Percentiles rank a stretch among this genome's conserved stretches.
phyloP scores from a whole-genome alignment of 2,329 filamentous ascomycete genomes.

The Cercospora janseana region DNA sequence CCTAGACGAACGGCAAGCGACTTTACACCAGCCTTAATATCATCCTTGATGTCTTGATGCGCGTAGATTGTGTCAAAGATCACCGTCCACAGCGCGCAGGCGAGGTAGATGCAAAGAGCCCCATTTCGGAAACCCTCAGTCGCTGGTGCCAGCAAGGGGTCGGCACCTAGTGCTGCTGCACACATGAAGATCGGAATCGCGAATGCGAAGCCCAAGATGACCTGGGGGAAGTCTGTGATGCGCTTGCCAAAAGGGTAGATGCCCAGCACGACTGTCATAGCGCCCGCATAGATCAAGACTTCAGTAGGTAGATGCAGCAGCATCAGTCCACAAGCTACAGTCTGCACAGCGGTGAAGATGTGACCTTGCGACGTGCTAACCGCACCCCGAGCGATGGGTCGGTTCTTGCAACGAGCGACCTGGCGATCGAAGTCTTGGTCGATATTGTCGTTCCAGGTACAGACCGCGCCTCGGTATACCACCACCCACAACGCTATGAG shows the following conservation, averaged over 20 bases:
- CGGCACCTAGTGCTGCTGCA: conserved; percentile 10
- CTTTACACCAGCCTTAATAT: conserved; percentile 21
- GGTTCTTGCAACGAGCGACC: conserved; percentile 11
- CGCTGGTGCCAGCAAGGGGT: conserved; percentile 10
- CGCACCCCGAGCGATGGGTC: conserved; percentile 19
- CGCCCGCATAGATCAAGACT: conserved; percentile 5
- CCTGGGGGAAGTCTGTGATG: conserved; percentile 19
- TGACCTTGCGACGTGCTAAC: conserved; percentile 16
- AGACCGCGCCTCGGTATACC: conserved; percentile 14
- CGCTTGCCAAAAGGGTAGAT: conserved; percentile 20
- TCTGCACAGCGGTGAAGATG: conserved; percentile 15
- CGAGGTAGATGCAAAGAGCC: conserved; percentile 12
- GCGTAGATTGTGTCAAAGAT: conserved; percentile 21
- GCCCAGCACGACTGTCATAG: conserved; percentile 12
- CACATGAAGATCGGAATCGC: conserved; percentile 20
- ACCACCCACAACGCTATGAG: conserved; percentile 14
- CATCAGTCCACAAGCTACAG: conserved; percentile 7
- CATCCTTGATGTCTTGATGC: conserved; percentile 21
- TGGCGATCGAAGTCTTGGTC: conserved; percentile 19
- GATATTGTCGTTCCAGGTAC: conserved; percentile 21
- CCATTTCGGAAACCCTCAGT: conserved; percentile 1
- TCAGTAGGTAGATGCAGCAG: conserved; percentile 2
- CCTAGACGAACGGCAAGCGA: conserved; percentile 18
- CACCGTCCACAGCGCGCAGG: conserved; percentile 19
- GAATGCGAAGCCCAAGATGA: conserved; percentile 18